Base-by-base conservation (phyloP, 768 basidiomycete species). In the Lactifluus subvellereus region DNA sequence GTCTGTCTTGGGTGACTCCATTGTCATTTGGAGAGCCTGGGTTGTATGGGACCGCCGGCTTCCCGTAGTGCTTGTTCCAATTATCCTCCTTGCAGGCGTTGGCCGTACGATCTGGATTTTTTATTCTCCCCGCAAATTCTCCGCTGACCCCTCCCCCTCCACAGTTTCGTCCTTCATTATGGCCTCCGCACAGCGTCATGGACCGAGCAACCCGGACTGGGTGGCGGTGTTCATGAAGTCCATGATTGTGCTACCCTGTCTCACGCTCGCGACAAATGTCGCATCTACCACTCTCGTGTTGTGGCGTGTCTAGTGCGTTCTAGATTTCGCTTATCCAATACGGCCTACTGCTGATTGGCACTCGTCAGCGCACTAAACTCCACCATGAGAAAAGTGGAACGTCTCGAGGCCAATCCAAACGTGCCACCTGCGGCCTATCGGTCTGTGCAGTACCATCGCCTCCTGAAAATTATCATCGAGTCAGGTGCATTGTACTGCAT, bases 1-100 rank as follows among this genome's bases (percentile, higher is more conserved):
- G 65, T 47, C 47, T 22, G 16, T 66, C 14, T 32, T 66, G 20
- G 54, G 65, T 18, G 61, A 66, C 30, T 54, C 57, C 6, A 63
- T 66, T 38, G 57, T 66, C 35, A 66, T 66, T n/a, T 66, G 65
- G 65, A 57, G 65, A 38, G 65, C 65, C 40, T 64, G 62, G 57
- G 40, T 59, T 6, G 61, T 64, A 38, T 66, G 57, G 57, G 49
- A 32, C 7, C 61, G 62, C 49, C 40, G 35, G 11, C n/a, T 58
- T 16, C 22, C 45, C 30, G 54, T 66, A 6, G 47, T 66, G 18
- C n/a, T 55, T 10, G 22, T 49, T 8, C 65, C 65, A 13, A 27
- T 59, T 45, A n/a, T 50, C 47, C 54, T 66, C 52, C 61, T 66
- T 18, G 35, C 40, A 18, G 65, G 65, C 35, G 48, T 63, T 37